Evolutionary conservation across 2,329 filamentous ascomycete genomes (phyloP), one percentile per base, ranked within the genome.

Genomic region (Penicillium sp.): DNA sequence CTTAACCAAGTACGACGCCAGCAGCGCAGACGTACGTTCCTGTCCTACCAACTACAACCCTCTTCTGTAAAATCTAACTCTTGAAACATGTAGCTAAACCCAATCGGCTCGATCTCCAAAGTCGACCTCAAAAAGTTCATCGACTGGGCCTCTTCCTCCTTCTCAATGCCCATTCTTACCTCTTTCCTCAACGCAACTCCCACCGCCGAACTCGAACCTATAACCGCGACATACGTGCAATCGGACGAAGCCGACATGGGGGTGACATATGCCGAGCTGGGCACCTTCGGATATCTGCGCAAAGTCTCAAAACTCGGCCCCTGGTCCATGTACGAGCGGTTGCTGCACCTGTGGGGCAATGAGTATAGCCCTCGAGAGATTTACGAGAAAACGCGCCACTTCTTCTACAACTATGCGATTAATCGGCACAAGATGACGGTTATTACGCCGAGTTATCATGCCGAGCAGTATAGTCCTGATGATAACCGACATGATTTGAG

Each of bases 41-140:
- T 11, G 11, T 17, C 30, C 11, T 8, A 17, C 5, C 15, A 17
- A 21, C n/a, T 21, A 7, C 26, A 23, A 13, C 4, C n/a, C 13
- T 15, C 5, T 8, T 41, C 3, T n/a, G 30, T 21, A 44, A 38
- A 15, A 23, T 56, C 48, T 57, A 63, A 64, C 55, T 9, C 13
- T 9, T 41, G 9, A 41, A 41, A 46, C 6, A 7, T 19, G 3
- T 53, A 71, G 77, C 76, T 73, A 35, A 77, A 75, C 62, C 76
- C 73, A 7, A 78, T 79, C 61, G 78, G 82, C 26, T 76, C 76
- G 11, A 85, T 88, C 60, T 83, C 80, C 61, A 92, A 92, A 74
- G 86, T 82, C 2, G 90, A 93, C 68, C 79, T 92, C 1, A 91
- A 90, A 73, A 77, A 83, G 9, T 92, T 93, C 77, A 90, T 92